Evolutionary conservation across 306 rosid genomes (phyloP).

Genomic region (Ziziphus jujuba): DNA sequence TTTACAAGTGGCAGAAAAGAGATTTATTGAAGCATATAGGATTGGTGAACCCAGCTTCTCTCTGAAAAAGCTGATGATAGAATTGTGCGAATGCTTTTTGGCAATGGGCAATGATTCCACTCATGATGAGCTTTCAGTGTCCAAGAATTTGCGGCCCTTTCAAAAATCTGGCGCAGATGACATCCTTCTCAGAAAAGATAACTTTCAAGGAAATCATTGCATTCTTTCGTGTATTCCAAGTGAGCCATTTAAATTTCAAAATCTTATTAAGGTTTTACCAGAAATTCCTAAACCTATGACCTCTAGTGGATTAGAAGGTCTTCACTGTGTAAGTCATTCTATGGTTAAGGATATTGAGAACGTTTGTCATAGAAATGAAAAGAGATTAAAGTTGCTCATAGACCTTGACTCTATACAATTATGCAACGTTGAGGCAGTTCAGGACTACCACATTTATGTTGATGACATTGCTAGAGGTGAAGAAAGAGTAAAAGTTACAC

Average conservation of each 20-base stretch:
- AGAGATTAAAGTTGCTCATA: neutral
- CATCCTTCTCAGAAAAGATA: too few species aligned
- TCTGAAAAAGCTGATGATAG: too few species aligned
- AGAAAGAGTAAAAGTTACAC: constrained; percentile 6
- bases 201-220: neutral
- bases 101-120: neutral
- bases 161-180: too few species aligned
- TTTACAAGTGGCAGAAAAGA: neutral
- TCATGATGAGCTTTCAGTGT: neutral
- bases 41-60: neutral
- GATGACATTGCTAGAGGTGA: constrained; percentile 26
- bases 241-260: constrained; percentile 12
- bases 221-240: neutral
- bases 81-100: neutral
- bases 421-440: too few species aligned
- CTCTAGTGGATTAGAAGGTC: constrained; percentile 4
- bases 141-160: neutral
- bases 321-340: constrained; percentile 3
- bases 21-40: neutral
- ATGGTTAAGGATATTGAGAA: neutral
- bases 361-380: neutral
- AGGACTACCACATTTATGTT: neutral
- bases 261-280: constrained; percentile 10
- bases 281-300: constrained; percentile 12
- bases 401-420: neutral